These are phyloP conservation scores for Ceratocystis harringtonii DNA, from an alignment of 2,329 filamentous ascomycete genomes.

Conservation along the genomic window DNA sequence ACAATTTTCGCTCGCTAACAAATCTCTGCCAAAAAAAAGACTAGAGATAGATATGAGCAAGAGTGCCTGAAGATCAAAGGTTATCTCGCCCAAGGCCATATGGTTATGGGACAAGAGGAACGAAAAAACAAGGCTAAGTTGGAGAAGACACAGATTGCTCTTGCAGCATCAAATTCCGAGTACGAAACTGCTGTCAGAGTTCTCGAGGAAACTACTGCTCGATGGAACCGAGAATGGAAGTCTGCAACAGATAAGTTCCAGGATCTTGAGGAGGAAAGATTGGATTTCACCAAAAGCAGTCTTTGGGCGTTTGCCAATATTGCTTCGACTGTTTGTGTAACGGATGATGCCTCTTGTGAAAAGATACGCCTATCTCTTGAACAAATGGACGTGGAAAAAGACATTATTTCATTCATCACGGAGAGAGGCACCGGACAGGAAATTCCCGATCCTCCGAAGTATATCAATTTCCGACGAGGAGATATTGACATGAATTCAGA, in stretches of 20 bases:
- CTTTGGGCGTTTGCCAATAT: slow-evolving; percentile 98
- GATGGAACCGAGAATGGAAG: slow-evolving; percentile 99
- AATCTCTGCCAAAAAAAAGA: slow-evolving; percentile 31
- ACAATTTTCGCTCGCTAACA: not conserved
- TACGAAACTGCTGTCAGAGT: slow-evolving; percentile 89
- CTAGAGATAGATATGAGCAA: slow-evolving; percentile 88
- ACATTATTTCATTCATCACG: slow-evolving; percentile 77
- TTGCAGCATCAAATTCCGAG: slow-evolving; percentile 79
- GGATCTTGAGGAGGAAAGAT: slow-evolving; percentile 88
- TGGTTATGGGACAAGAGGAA: slow-evolving; percentile 99
- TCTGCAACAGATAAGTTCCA: slow-evolving; percentile 97
- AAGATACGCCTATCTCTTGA: slow-evolving; percentile 89
- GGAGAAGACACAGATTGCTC: slow-evolving; percentile 94
- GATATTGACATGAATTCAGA: slow-evolving; percentile 75
- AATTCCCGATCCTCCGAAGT: slow-evolving; percentile 91
- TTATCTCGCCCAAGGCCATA: slow-evolving; percentile 93
- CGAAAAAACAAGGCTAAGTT: slow-evolving; percentile 97
- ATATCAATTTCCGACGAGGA: slow-evolving; percentile 96
- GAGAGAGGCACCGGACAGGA: slow-evolving; percentile 87
- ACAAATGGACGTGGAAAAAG: slow-evolving; percentile 91
- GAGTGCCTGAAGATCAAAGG: slow-evolving; percentile 98
- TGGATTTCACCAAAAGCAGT: slow-evolving; percentile 96
- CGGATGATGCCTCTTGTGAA: slow-evolving; percentile 90
- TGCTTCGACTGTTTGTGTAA: slow-evolving; percentile 91
- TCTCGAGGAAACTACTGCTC: slow-evolving; percentile 81